Conservation (phyloP, 2,329 filamentous ascomycete genomes). For the Nothophaeocryptopus gaeumannii region DNA sequence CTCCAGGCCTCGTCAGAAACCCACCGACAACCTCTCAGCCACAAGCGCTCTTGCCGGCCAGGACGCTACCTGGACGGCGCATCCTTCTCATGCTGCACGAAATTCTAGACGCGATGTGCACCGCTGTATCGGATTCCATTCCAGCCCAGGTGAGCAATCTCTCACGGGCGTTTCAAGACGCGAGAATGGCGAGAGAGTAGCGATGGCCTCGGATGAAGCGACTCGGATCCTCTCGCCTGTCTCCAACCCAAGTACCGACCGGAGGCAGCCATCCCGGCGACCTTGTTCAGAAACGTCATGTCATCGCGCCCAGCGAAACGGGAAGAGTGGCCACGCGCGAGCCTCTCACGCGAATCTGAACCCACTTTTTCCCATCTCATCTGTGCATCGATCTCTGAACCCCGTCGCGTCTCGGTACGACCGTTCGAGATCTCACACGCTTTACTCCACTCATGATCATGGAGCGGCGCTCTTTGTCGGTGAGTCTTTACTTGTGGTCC, state of each 20-base stretch:
- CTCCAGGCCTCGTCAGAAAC: too few relatives aligned
- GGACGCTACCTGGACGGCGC: too few relatives aligned
- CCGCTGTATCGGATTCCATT: too few relatives aligned
- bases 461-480: not conserved
- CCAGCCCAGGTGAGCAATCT: too few relatives aligned
- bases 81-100: too few relatives aligned
- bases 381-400: slow-evolving; percentile 20
- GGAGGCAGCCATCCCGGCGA: slow-evolving; percentile 1
- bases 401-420: slow-evolving; percentile 13
- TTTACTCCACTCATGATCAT: slow-evolving; percentile 4
- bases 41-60: too few relatives aligned
- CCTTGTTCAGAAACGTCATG: not conserved
- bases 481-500: too few relatives aligned
- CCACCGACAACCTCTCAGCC: too few relatives aligned
- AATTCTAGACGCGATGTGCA: too few relatives aligned
- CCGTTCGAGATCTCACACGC: slow-evolving; percentile 16
- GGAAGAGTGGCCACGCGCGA: slow-evolving; percentile 10
- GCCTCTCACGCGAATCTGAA: slow-evolving; percentile 11
- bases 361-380: slow-evolving; percentile 2
- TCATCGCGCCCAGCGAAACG: not conserved
- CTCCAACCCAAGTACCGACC: not conserved
- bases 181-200: not conserved
- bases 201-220: too few relatives aligned
- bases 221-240: too few relatives aligned
- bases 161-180: too few relatives aligned